Percentiles rank a stretch among this genome's conserved stretches.
phyloP scores from a whole-genome alignment of 2,329 filamentous ascomycete species.

The Sarocladiaceae sp. region DNA sequence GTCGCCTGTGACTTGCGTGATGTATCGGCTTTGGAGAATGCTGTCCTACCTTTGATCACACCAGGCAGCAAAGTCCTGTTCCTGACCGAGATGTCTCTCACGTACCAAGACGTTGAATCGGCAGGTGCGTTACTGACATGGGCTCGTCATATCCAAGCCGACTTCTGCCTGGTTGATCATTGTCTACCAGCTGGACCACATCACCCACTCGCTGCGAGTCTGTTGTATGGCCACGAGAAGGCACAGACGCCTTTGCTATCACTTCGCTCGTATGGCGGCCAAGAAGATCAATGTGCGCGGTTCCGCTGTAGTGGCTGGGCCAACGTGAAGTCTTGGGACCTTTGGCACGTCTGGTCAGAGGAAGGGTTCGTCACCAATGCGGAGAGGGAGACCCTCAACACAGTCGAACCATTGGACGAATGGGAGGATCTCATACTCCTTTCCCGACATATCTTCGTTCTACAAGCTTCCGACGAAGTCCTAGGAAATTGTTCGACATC shows the following conservation, averaged over 20 bases:
- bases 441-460: slow-evolving; percentile 74
- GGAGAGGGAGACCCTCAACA: slow-evolving; percentile 58
- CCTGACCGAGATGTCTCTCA: slow-evolving; percentile 83
- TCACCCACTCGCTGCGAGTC: slow-evolving; percentile 81
- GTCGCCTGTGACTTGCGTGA: slow-evolving; percentile 69
- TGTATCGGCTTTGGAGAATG: neutral
- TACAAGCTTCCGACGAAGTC: slow-evolving; percentile 45
- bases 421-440: slow-evolving; percentile 93
- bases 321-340: slow-evolving; percentile 53
- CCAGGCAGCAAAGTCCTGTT: slow-evolving; percentile 56
- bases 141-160: slow-evolving; percentile 55
- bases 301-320: slow-evolving; percentile 67
- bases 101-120: slow-evolving; percentile 73
- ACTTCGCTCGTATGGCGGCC: slow-evolving; percentile 61
- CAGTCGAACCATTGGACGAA: slow-evolving; percentile 82
- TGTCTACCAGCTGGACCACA: slow-evolving; percentile 69
- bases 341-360: slow-evolving; percentile 81
- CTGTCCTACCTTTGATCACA: neutral
- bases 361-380: slow-evolving; percentile 54
- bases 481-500: no score
- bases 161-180: slow-evolving; percentile 84
- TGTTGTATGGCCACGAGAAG: slow-evolving; percentile 79
- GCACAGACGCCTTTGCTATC: slow-evolving; percentile 72
- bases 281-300: slow-evolving; percentile 59
- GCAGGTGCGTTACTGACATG: slow-evolving; percentile 72